These are phyloP conservation scores for Torulaspora indica DNA, from an alignment of 805 yeast genomes.

Conservation along the genomic window DNA sequence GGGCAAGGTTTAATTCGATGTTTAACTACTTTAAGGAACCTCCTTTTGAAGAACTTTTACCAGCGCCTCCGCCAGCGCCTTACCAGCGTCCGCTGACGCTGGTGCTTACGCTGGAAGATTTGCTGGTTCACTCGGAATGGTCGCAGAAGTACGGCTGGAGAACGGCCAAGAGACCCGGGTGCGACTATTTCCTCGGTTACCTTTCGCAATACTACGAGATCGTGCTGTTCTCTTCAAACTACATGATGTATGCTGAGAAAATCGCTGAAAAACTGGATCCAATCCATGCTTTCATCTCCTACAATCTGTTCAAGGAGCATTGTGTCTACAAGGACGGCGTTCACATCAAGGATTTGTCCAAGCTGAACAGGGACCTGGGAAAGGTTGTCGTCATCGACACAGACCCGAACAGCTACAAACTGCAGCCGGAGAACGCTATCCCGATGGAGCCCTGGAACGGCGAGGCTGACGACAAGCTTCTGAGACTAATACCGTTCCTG, in stretches of 20 bases:
- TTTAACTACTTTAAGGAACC: constrained; percentile 89
- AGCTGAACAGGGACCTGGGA: constrained; percentile 83
- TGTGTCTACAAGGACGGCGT: constrained; percentile 82
- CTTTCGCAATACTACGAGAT: constrained; percentile 93
- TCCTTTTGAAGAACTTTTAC: constrained; percentile 85
- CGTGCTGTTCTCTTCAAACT: constrained; percentile 81
- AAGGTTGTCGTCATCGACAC: constrained; percentile 80
- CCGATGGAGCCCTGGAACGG: constrained; percentile 86
- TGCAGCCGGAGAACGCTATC: constrained; percentile 95
- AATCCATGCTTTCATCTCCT: constrained; percentile 79
- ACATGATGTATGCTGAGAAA: constrained; percentile 78
- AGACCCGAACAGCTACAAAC: constrained; percentile 60
- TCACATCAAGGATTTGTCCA: constrained; percentile 80
- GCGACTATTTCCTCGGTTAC: constrained; percentile 92
- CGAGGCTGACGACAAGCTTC: constrained; percentile 68
- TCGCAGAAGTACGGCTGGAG: constrained; percentile 91
- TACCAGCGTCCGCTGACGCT: constrained; percentile 89
- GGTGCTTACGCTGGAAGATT: constrained; percentile 83
- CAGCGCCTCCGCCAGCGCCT: constrained; percentile 86
- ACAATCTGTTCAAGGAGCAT: constrained; percentile 85
- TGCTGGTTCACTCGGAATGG: constrained; percentile 91
- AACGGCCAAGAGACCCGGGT: constrained; percentile 98
- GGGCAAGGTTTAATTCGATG: constrained; percentile 65
- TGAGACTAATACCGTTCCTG: constrained; percentile 82
- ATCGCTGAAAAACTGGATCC: constrained; percentile 90